These are phyloP conservation scores for Aspergillus brunneoviolaceus DNA, from an alignment of 2,329 filamentous ascomycete species.

Conservation along the genomic window DNA sequence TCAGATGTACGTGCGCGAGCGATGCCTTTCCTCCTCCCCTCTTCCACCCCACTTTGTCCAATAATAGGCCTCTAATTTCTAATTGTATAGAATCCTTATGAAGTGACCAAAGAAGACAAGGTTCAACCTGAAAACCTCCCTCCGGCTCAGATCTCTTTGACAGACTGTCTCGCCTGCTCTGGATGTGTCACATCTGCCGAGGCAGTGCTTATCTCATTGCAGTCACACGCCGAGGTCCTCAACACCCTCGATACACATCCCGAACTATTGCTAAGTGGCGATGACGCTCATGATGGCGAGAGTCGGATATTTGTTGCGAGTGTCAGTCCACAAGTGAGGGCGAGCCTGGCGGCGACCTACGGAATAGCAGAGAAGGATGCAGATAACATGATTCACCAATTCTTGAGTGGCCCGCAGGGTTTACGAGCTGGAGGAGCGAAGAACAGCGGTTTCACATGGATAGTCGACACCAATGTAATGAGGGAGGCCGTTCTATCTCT, in stretches of 20 bases:
- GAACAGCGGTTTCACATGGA: conserved; percentile 79
- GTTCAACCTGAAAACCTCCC: conserved; percentile 57
- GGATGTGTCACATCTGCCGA: conserved; percentile 97
- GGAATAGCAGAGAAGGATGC: conserved; percentile 71
- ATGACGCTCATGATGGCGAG: conserved; percentile 36
- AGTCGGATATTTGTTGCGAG: conserved; percentile 85
- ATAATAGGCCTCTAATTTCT: conserved; percentile 21
- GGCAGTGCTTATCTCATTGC: conserved; percentile 90
- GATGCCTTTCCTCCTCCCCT: conserved; percentile 7
- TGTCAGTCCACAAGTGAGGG: conserved; percentile 86
- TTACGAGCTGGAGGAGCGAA: conserved; percentile 68
- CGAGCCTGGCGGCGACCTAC: conserved; percentile 82
- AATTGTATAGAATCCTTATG: conserved; percentile 59
- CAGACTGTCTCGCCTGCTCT: conserved; percentile 95
- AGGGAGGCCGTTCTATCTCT: conserved; percentile 81
- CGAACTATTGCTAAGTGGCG: conserved; percentile 37
- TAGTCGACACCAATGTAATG: conserved; percentile 83
- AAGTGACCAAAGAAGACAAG: conserved; percentile 92
- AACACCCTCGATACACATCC: conserved; percentile 68
- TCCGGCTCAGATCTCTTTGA: conserved; percentile 90
- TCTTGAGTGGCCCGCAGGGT: conserved; percentile 70
- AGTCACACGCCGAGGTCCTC: conserved; percentile 90
- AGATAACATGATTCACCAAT: conserved; percentile 76
- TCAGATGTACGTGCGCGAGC: conserved; percentile 39
- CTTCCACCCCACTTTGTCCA: neutral